Evolutionary conservation across 2,329 filamentous ascomycete genomes (phyloP).

Genomic region (Passalora sequoiae): DNA sequence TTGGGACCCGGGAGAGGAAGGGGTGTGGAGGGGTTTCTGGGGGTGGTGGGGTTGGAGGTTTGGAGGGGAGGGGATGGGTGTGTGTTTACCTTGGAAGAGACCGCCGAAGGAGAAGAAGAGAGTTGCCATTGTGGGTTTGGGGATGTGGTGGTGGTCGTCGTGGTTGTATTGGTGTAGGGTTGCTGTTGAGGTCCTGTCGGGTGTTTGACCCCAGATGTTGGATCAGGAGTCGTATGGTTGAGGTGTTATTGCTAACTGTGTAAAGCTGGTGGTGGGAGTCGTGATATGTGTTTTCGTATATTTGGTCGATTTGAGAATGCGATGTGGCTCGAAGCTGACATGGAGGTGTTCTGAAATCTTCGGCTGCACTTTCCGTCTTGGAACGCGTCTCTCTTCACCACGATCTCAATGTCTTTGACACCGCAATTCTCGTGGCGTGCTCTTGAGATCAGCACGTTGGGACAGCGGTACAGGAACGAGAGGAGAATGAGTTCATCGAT

Average conservation of each 20-base stretch:
- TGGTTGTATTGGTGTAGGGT: slow-evolving; percentile 2
- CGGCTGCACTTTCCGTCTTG: not conserved
- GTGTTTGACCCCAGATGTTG: not conserved
- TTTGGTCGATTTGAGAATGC: not conserved
- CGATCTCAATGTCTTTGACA: not conserved
- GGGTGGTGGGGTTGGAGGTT: not conserved
- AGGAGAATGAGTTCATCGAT: not conserved
- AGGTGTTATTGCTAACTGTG: not conserved
- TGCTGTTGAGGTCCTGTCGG: not conserved
- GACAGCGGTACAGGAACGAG: not conserved
- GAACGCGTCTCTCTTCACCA: no score
- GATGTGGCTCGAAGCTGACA: no score
- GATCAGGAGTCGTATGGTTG: not conserved
- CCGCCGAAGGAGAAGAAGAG: slow-evolving; percentile 65
- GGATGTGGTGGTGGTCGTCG: slow-evolving; percentile 1
- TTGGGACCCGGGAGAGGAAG: not conserved
- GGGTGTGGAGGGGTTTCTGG: no score
- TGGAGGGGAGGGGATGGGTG: not conserved
- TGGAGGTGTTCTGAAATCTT: not conserved
- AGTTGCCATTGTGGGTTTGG: slow-evolving; percentile 25
- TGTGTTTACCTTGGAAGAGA: slow-evolving; percentile 62
- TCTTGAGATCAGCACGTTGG: not conserved
- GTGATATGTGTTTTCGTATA: not conserved
- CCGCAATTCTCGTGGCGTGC: not conserved
- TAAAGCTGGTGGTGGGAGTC: no score